Evolutionary conservation across 176 grass and related monocot species (phyloP).

Genomic region (Ensete ventricosum): DNA sequence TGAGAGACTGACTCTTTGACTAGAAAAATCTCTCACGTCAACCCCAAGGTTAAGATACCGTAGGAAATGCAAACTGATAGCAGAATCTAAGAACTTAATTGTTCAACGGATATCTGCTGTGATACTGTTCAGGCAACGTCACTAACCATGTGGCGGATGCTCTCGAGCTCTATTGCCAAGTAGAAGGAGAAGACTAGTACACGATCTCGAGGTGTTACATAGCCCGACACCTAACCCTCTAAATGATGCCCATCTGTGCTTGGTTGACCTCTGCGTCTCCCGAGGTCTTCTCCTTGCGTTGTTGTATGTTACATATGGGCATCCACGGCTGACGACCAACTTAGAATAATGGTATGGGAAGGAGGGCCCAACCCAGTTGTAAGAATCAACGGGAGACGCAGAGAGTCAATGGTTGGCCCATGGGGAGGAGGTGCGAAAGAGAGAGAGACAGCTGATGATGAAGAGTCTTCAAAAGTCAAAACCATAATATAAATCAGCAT

Average conservation of each 20-base stretch:
- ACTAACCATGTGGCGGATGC: too few relatives aligned
- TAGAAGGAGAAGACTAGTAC: too few relatives aligned
- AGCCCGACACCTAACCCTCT: conserved; percentile 4
- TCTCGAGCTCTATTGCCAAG: too few relatives aligned
- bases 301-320: not conserved
- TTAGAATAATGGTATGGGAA: not conserved
- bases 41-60: too few relatives aligned
- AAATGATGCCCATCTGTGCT: not conserved
- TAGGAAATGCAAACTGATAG: too few relatives aligned
- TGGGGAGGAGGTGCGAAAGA: not conserved
- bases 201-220: not conserved
- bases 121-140: too few relatives aligned
- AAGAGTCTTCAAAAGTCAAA: too few relatives aligned
- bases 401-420: not conserved
- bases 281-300: not conserved
- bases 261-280: not conserved
- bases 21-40: too few relatives aligned
- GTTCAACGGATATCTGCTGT: too few relatives aligned
- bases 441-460: not conserved
- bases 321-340: not conserved
- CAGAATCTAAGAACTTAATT: too few relatives aligned
- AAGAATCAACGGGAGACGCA: not conserved
- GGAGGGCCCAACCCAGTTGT: not conserved
- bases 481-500: too few relatives aligned
- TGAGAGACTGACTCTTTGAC: too few relatives aligned